Conservation (phyloP, 2,329 filamentous ascomycete species). For the Ceratocystis ficicola region DNA sequence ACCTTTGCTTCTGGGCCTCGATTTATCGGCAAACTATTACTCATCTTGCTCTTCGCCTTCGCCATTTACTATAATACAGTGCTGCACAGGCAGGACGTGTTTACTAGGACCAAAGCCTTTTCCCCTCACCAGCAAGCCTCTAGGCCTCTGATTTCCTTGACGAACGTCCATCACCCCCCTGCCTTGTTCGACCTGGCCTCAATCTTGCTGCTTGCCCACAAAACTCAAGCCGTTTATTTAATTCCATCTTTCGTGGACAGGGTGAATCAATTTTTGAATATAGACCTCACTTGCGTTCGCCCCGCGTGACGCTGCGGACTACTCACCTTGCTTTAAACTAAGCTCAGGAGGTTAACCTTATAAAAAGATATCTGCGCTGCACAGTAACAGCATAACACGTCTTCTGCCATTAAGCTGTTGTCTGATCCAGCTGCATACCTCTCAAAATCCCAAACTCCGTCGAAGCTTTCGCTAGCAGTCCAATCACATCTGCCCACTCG, state of each 20-base stretch:
- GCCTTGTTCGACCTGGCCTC: constrained; percentile 9
- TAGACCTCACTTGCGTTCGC: too few species aligned
- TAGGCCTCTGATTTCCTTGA: neutral
- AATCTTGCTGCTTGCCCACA: neutral
- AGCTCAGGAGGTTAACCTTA: too few species aligned
- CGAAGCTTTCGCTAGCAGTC: neutral
- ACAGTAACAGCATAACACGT: neutral
- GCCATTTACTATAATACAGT: neutral
- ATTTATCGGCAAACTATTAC: neutral
- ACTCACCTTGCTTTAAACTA: too few species aligned
- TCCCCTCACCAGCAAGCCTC: too few species aligned
- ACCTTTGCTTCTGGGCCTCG: neutral
- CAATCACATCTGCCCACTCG: neutral
- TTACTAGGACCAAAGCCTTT: too few species aligned
- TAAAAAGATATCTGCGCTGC: too few species aligned
- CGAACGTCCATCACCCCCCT: neutral
- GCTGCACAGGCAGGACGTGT: too few species aligned
- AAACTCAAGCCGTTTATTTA: too few species aligned
- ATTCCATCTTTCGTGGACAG: too few species aligned
- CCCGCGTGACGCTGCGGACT: too few species aligned
- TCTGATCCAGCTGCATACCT: neutral
- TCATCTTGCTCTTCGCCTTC: neutral
- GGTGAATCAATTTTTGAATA: too few species aligned
- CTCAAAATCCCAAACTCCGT: neutral
- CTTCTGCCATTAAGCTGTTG: neutral